phyloP scores from a whole-genome alignment of 2,329 filamentous ascomycete species.

The Apiospora saccharicola region DNA sequence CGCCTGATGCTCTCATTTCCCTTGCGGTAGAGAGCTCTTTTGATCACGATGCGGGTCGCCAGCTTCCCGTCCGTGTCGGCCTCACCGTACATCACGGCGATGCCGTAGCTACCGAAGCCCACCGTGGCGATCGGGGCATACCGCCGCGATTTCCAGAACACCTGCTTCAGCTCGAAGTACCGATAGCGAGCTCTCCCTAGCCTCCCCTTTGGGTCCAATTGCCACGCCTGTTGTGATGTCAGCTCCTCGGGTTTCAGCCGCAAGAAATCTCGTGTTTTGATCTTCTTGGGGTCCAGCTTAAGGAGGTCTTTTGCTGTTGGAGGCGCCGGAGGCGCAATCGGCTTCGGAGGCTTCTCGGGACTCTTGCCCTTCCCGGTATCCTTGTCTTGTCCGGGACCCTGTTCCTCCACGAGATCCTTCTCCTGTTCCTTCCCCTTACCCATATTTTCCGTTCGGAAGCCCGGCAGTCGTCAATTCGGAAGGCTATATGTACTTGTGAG shows the following conservation, averaged over 20 bases:
- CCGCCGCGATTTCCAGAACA: not conserved
- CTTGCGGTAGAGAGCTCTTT: not conserved
- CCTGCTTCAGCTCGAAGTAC: not conserved
- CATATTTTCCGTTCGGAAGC: not conserved
- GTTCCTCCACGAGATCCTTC: not conserved
- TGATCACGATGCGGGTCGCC: not conserved
- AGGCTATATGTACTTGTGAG: not conserved
- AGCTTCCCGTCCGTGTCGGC: not conserved
- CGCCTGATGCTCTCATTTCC: not conserved
- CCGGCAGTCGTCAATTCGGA: not conserved
- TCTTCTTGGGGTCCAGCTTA: no score
- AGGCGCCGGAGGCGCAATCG: no score
- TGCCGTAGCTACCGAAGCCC: not conserved
- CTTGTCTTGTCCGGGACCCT: not conserved
- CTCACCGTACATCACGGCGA: constrained; percentile 7
- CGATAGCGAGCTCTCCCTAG: not conserved
- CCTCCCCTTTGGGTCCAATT: not conserved
- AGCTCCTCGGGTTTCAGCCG: not conserved
- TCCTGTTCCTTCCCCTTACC: not conserved
- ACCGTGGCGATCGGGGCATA: not conserved
- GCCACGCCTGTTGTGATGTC: not conserved
- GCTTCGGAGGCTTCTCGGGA: no score
- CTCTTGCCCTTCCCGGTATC: not conserved
- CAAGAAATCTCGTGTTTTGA: not conserved
- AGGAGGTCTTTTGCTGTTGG: no score